Percentiles rank a stretch among this genome's conserved stretches.
Conservation (phyloP, 2,329 filamentous ascomycete genomes). For the Coniosporium tulheliwenetii region DNA sequence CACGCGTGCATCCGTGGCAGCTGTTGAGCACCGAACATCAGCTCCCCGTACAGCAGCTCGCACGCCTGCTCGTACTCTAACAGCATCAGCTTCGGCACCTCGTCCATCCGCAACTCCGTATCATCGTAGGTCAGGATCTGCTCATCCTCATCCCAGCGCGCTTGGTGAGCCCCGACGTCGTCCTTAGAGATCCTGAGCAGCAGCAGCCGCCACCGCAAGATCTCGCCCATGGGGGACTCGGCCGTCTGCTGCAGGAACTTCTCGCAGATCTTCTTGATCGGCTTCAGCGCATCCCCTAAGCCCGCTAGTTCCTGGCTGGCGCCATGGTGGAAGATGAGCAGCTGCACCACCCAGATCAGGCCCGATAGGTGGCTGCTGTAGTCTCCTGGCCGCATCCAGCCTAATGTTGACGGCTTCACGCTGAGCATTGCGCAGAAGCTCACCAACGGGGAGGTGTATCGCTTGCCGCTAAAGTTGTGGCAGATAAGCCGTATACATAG, state of each 20-base stretch:
- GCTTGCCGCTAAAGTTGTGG: no score
- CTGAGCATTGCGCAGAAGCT: not conserved
- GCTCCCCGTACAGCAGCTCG: not conserved
- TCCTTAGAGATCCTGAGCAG: no score
- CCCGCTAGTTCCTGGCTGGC: not conserved
- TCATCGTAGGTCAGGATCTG: no score
- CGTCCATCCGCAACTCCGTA: no score
- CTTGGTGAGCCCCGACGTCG: no score
- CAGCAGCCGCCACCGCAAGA: no score
- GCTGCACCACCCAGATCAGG: not conserved
- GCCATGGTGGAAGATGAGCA: not conserved
- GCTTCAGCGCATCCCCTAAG: conserved; percentile 1
- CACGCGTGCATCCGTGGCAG: not conserved
- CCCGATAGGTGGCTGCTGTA: no score
- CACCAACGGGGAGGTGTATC: not conserved
- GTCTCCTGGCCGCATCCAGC: not conserved
- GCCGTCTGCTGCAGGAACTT: not conserved
- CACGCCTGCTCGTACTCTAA: no score
- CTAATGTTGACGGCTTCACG: not conserved
- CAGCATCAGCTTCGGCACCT: no score
- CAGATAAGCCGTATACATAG: no score
- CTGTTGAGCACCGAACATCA: not conserved
- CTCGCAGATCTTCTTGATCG: not conserved
- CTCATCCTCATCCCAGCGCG: no score
- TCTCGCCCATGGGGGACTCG: no score